Base-by-base conservation (phyloP, 306 rosid genomes). In the Vachellia pachyceras region DNA sequence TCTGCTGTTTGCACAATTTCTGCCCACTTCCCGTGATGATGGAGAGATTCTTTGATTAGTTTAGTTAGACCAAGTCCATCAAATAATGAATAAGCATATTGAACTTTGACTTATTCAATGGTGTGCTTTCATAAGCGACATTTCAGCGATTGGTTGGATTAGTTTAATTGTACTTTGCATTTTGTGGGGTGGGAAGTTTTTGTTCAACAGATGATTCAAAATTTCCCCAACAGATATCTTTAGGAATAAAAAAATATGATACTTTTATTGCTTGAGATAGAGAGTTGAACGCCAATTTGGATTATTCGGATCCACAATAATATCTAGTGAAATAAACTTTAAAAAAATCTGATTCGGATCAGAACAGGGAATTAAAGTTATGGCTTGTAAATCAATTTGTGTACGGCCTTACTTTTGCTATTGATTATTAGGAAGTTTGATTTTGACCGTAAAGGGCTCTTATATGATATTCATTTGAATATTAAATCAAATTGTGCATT, bases 1-100 rank as follows among this genome's bases (percentile, higher is more conserved):
- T 77, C 58, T 67, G 67, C 58, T 71, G 64, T 57, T 37, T 80
- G 77, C 79, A 37, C 39, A 5, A 40, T 47, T 57, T 77, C 44
- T 65, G 17, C 65, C 7, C 46, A 3, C 18, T 54, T 10, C 52
- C 65, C 54, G 36, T 66, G 61, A 64, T 69, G 6, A 5, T 25
- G 39, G 18, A 23, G 7, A 61, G 65, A 57, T 57, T 57, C 18
- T 61, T 61, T 11, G 68, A 29, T 29, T 61, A 13, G 7, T 29
- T 12, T 11, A 29, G 68, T 12, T 61, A 1, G 41, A 61, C n/a
- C 40, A 61, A 61, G 3, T 29, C 29, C 8, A 61, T 61, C 40
- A 29, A 29, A 25, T 61, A 29, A 25, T 61, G 68, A 61, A 61
- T 61, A 60, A 12, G 12, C n/a, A 61, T 61, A 61, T 33, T 58